phyloP scores from a whole-genome alignment of 345 rosid species.

The Lagerstroemia speciosa region DNA sequence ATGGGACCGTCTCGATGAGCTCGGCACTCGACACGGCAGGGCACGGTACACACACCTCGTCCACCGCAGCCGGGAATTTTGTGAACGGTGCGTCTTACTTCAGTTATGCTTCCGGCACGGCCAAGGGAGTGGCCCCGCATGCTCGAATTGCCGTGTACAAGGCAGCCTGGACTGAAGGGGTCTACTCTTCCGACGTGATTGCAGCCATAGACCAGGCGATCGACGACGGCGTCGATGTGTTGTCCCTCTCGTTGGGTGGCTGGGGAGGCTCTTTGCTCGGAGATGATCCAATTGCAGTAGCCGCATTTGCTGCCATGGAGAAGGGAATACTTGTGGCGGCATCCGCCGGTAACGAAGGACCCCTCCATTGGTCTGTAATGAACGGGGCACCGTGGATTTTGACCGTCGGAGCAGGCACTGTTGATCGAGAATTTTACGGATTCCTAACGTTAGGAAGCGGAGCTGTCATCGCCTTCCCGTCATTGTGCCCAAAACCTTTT shows the following conservation, averaged over 20 bases:
- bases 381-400: slow-evolving; percentile 41
- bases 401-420: slow-evolving; percentile 31
- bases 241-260: slow-evolving; percentile 29
- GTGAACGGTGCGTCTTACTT: slow-evolving; percentile 32
- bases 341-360: slow-evolving; percentile 42
- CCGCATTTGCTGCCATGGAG: slow-evolving; percentile 31
- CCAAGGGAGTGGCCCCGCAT: slow-evolving; percentile 34
- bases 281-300: slow-evolving; percentile 32
- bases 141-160: slow-evolving; percentile 34
- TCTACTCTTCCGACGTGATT: slow-evolving; percentile 29
- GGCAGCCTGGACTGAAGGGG: slow-evolving; percentile 24
- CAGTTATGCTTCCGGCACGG: slow-evolving; percentile 28
- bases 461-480: slow-evolving; percentile 12
- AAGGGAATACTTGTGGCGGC: slow-evolving; percentile 32
- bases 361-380: slow-evolving; percentile 13
- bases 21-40: slow-evolving; percentile 28
- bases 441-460: slow-evolving; percentile 24
- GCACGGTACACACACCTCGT: slow-evolving; percentile 43
- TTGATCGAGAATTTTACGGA: slow-evolving; percentile 28
- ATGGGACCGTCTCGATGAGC: slow-evolving; percentile 14
- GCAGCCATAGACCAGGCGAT: slow-evolving; percentile 49
- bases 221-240: slow-evolving; percentile 33
- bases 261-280: slow-evolving; percentile 6
- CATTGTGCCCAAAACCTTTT: slow-evolving; percentile 28
- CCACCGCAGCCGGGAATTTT: slow-evolving; percentile 38